Evolutionary conservation across 345 rosid genomes (phyloP).

Genomic region (Sisymbrium irio): DNA sequence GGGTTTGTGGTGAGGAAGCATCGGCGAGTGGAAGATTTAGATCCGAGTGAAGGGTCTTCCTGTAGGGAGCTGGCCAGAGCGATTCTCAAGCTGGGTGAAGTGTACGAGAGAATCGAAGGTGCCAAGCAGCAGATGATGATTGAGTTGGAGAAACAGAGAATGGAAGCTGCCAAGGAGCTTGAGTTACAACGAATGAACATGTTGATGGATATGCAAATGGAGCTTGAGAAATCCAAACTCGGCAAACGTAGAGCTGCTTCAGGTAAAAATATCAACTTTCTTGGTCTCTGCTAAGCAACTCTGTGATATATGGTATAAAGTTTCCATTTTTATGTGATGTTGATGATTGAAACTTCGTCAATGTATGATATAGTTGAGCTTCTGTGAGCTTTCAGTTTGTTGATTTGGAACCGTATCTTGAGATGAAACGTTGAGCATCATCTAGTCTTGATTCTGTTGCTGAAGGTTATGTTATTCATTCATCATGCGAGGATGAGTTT

Average conservation of each 20-base stretch:
- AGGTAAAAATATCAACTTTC: conserved; percentile 15
- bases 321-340: background rate
- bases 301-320: background rate
- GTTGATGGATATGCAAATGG: conserved; percentile 64
- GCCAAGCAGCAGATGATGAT: conserved; percentile 64
- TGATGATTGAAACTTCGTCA: background rate
- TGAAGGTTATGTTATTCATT: background rate
- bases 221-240: conserved; percentile 55
- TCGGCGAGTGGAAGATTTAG: conserved; percentile 40
- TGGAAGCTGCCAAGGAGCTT: conserved; percentile 64
- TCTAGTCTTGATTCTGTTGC: background rate
- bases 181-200: conserved; percentile 73
- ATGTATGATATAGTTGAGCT: background rate
- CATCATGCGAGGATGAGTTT: background rate
- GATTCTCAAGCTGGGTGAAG: conserved; percentile 63
- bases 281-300: background rate
- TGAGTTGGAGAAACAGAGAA: conserved; percentile 76
- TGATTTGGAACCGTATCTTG: background rate
- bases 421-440: conserved; percentile 1
- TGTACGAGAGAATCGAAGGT: conserved; percentile 63
- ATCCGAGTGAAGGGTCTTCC: conserved; percentile 39
- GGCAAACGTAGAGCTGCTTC: conserved; percentile 32
- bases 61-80: conserved; percentile 61
- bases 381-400: background rate
- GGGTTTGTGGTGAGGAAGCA: conserved; percentile 45